phyloP scores from a whole-genome alignment of 768 basidiomycete species.

The Hydnomerulius pinastri region DNA sequence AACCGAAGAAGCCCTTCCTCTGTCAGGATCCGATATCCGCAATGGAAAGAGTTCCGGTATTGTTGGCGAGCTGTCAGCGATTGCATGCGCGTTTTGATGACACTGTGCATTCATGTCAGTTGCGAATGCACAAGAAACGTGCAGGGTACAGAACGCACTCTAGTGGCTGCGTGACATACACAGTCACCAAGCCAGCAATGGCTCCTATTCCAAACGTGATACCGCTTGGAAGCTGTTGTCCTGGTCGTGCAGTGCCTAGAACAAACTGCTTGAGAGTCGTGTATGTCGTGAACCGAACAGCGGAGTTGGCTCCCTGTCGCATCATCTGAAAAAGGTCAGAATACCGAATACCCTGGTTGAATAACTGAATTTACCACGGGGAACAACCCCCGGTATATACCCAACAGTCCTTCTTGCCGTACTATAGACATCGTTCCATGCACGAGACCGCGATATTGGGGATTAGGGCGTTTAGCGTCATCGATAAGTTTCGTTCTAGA shows the following conservation, averaged over 20 bases:
- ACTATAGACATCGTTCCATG: constrained; percentile 86
- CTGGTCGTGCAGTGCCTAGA: constrained; percentile 79
- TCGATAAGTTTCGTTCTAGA: constrained; percentile 97
- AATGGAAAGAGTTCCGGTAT: constrained; percentile 95
- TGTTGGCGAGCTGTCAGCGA: constrained; percentile 78
- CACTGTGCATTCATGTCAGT: constrained; percentile 46
- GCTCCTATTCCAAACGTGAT: constrained; percentile 96
- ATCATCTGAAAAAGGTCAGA: constrained; percentile 66
- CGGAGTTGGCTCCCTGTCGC: constrained; percentile 97
- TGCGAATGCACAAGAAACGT: background rate
- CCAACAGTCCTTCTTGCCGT: constrained; percentile 78
- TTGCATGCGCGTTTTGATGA: constrained; percentile 99
- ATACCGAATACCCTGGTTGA: background rate
- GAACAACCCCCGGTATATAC: constrained; percentile 89
- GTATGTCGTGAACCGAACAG: constrained; percentile 94
- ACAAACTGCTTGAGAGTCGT: constrained; percentile 92
- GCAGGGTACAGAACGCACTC: constrained; percentile 50
- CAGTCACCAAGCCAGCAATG: constrained; percentile 91
- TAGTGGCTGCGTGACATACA: constrained; percentile 86
- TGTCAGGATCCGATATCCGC: constrained; percentile 89
- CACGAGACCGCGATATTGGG: constrained; percentile 82
- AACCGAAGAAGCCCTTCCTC: constrained; percentile 92
- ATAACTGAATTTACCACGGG: constrained; percentile 70
- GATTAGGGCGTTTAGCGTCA: constrained; percentile 82
- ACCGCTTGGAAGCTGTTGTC: constrained; percentile 79